phyloP scores from a whole-genome alignment of 768 basidiomycete genomes.

The Clitopilus hobsonii region DNA sequence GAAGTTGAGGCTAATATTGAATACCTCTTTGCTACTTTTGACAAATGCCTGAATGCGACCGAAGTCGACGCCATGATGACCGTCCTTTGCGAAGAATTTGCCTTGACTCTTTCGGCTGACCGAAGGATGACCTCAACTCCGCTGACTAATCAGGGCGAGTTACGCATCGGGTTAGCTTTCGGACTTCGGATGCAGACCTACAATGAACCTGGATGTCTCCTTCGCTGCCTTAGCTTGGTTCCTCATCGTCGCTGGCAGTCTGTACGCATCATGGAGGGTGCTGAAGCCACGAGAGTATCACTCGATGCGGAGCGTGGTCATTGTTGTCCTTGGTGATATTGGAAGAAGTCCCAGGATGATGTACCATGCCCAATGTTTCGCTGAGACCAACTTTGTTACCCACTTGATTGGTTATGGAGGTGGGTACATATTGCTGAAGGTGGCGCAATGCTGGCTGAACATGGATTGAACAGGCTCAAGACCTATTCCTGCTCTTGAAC shows the following conservation, averaged over 20 bases:
- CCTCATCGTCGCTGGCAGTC: background rate
- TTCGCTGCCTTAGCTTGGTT: background rate
- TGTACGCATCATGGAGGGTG: background rate
- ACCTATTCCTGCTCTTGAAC: slow-evolving; percentile 69
- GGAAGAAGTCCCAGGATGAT: slow-evolving; percentile 97
- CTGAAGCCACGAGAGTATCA: slow-evolving; percentile 32
- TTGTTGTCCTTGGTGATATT: slow-evolving; percentile 93
- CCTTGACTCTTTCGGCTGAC: background rate
- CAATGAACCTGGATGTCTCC: background rate
- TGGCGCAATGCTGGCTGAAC: background rate
- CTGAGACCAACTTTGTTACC: slow-evolving; percentile 71
- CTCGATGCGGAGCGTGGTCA: slow-evolving; percentile 67
- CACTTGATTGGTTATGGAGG: slow-evolving; percentile 85
- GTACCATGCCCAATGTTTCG: slow-evolving; percentile 95
- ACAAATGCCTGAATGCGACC: background rate
- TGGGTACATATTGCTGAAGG: slow-evolving; percentile 24
- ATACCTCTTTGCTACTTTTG: background rate
- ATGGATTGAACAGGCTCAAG: slow-evolving; percentile 53
- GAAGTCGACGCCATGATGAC: background rate
- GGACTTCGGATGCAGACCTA: background rate
- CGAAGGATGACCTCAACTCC: background rate
- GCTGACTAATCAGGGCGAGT: background rate
- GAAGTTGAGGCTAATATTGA: background rate
- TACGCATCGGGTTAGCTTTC: background rate
- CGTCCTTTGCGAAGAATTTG: no score